Conservation (phyloP, 2,329 filamentous ascomycete species). For the Diplodia sapinea region DNA sequence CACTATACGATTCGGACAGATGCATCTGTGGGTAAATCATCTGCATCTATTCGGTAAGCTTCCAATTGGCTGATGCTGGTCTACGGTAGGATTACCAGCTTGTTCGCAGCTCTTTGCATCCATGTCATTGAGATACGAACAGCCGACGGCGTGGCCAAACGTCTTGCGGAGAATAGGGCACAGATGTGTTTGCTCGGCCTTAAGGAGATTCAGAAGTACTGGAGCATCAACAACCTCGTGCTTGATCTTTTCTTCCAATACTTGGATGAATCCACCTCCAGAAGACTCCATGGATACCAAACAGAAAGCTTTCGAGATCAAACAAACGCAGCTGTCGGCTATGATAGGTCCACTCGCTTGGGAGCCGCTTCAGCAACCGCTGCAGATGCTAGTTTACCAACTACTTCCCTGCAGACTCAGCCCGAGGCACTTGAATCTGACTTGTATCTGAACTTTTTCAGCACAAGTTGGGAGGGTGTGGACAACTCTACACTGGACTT, state of each 20-base stretch:
- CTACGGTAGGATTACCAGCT: conserved; percentile 49
- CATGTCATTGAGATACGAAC: conserved; percentile 54
- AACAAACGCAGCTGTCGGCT: neutral
- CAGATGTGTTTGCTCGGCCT: conserved; percentile 56
- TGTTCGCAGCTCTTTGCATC: conserved; percentile 57
- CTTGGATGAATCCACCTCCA: conserved; percentile 53
- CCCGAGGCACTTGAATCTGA: neutral
- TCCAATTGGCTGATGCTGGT: neutral
- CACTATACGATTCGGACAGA: conserved; percentile 52
- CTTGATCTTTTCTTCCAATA: conserved; percentile 58
- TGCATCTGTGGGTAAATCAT: conserved; percentile 45
- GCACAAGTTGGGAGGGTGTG: neutral
- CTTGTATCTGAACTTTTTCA: conserved; percentile 8
- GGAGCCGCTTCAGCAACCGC: neutral
- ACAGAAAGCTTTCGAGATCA: neutral
- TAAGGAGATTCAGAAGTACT: conserved; percentile 57
- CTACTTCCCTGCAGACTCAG: neutral
- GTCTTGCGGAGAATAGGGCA: conserved; percentile 56
- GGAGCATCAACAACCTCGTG: conserved; percentile 58
- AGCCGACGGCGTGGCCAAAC: conserved; percentile 47
- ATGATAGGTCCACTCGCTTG: too few relatives aligned
- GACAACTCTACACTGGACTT: conserved; percentile 1
- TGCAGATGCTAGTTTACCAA: neutral
- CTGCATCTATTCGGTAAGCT: conserved; percentile 35
- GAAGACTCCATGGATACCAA: conserved; percentile 38